Conservation (phyloP, 1,284 basidiomycete species). For the Clitocybe nebularis region DNA sequence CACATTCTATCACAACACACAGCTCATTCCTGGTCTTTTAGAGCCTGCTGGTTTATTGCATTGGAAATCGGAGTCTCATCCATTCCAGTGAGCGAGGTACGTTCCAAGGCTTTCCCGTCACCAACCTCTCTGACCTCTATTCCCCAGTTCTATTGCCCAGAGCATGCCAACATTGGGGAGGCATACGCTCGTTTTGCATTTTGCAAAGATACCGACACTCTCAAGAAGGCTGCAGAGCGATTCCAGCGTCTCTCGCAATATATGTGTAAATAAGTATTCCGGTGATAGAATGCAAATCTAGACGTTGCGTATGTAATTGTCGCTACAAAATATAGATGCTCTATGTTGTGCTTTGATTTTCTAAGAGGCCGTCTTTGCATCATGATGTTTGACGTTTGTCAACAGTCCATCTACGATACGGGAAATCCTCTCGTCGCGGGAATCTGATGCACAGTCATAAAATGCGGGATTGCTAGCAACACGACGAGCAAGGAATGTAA, state of each 20-base stretch:
- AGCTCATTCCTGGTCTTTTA: constrained; percentile 24
- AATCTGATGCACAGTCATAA: constrained; percentile 59
- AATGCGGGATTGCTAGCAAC: constrained; percentile 82
- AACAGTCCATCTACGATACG: constrained; percentile 65
- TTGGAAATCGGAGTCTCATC: constrained; percentile 85
- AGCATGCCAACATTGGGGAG: constrained; percentile 83
- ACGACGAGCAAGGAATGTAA: constrained; percentile 77
- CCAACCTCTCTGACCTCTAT: constrained; percentile 4
- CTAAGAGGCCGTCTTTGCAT: not conserved
- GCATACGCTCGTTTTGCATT: constrained; percentile 87
- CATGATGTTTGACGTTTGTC: constrained; percentile 15
- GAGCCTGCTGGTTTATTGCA: constrained; percentile 90
- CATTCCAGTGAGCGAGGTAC: constrained; percentile 90
- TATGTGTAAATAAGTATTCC: constrained; percentile 28
- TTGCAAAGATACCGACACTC: constrained; percentile 87
- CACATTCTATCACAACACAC: constrained; percentile 1
- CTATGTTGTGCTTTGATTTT: no score
- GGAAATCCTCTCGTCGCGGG: constrained; percentile 57
- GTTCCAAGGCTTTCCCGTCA: constrained; percentile 17
- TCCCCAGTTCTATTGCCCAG: constrained; percentile 81
- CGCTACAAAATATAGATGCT: not conserved
- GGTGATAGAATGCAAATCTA: not conserved
- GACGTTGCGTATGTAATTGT: not conserved
- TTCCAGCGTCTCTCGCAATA: constrained; percentile 73
- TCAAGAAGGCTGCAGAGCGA: constrained; percentile 75